Evolutionary conservation across 345 rosid genomes (phyloP).

Genomic region (Moricandia moricandioides): DNA sequence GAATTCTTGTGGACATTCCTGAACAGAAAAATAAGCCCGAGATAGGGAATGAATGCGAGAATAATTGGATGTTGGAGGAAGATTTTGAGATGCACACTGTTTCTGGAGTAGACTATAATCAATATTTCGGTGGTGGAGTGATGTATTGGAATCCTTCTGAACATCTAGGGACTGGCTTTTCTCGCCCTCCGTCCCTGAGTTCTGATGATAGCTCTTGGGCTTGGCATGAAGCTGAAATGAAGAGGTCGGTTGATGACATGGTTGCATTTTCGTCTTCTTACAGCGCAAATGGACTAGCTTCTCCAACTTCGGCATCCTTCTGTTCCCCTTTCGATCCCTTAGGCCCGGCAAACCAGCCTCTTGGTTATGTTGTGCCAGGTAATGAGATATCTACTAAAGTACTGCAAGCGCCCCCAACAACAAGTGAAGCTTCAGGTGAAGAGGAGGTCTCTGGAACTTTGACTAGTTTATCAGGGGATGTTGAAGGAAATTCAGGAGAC

Average conservation of each 20-base stretch:
- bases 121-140: conserved; percentile 93
- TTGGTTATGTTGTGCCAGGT: conserved; percentile 81
- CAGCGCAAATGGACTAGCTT: conserved; percentile 85
- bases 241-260: conserved; percentile 94
- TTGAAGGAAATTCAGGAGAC: conserved; percentile 71
- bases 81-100: conserved; percentile 80
- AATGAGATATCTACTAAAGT: conserved; percentile 74
- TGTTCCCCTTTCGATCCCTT: conserved; percentile 88
- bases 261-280: conserved; percentile 94
- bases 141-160: conserved; percentile 99
- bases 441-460: conserved; percentile 70
- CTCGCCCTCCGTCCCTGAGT: conserved; percentile 95
- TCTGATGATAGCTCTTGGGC: conserved; percentile 99
- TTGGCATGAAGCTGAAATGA: conserved; percentile 96
- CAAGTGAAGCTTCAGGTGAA: conserved; percentile 54
- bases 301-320: conserved; percentile 87
- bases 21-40: conserved; percentile 56
- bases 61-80: conserved; percentile 89
- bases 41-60: conserved; percentile 66
- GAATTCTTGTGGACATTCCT: conserved; percentile 62
- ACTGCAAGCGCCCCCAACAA: conserved; percentile 53
- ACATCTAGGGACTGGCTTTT: conserved; percentile 74
- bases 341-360: conserved; percentile 74
- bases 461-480: conserved; percentile 55
- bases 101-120: conserved; percentile 86